Percentiles rank a stretch among this genome's conserved stretches.
Evolutionary conservation across 129 eudicot genomes (phyloP).

Genomic region (Apium graveolens): DNA sequence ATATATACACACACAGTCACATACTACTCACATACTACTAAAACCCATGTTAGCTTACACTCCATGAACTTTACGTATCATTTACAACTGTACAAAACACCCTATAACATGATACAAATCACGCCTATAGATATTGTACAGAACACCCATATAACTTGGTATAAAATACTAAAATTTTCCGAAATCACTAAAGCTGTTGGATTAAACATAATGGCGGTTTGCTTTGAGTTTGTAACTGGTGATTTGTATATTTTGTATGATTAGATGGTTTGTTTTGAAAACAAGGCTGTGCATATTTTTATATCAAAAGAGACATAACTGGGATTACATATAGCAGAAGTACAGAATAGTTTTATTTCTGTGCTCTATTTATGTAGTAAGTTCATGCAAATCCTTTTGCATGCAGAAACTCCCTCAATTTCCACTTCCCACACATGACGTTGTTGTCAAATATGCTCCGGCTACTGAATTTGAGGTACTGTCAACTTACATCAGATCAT

Average conservation of each 20-base stretch:
- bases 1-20: no score
- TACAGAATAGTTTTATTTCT: no score
- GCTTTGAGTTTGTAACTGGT: neutral
- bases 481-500: neutral
- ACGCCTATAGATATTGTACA: no score
- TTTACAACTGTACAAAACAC: neutral
- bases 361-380: neutral
- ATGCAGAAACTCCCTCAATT: constrained; percentile 72
- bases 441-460: constrained; percentile 61
- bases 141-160: neutral
- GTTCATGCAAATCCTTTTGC: neutral
- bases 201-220: neutral
- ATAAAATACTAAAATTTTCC: neutral
- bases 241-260: neutral
- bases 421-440: constrained; percentile 94
- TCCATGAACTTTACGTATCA: neutral
- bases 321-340: neutral
- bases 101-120: neutral
- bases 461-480: constrained; percentile 79
- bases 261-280: neutral
- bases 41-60: neutral
- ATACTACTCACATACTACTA: no score
- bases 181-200: neutral
- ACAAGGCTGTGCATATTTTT: neutral
- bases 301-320: neutral